Base-by-base conservation (phyloP, 306 rosid species). In the Spatholobus suberectus region DNA sequence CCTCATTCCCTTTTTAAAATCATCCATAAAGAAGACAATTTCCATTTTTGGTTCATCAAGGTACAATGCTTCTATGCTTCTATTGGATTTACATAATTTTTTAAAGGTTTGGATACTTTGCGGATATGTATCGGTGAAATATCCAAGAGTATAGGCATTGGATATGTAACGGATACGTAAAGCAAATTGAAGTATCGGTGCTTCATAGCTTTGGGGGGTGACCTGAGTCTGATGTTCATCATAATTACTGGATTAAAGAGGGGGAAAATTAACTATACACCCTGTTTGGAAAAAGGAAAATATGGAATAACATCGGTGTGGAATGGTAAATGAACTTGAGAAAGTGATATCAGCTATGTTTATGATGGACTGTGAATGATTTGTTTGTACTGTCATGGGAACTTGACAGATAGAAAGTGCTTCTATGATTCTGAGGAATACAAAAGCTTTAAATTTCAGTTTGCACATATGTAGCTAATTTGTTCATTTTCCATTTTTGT, bases 311-410 rank as follows among this genome's bases (percentile, higher is more conserved):
- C 23, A 20, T 14, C 13, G 27, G 34, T 24, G 11, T 62, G 13
- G 40, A 59, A 26, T 49, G 46, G 70, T 21, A 58, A 52, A 27
- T 70, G 43, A 70, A 70, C 61, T 70, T 46, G 61, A 32, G 38
- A 46, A 34, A 9, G 37, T 14, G 6, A 15, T 68, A 10, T 49
- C 41, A 17, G 40, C 37, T 47, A 40, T 59, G 27, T 57, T 21
- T 46, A 46, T 24, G 40, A 78, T 51, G 61, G 21, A 46, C 26
- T 26, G 13, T 67, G 74, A 79, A 4, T 43, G 34, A 63, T 13
- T 61, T 65, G 12, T 55, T 34, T 20, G 11, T 72, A 18, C 10
- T 18, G 69, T 41, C 80, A 51, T 11, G 1, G 46, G 57, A 47
- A 61, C 73, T 70, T 51, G 27, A 72, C 34, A 38, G 23, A 52